These are phyloP conservation scores for Chenopodium suecicum DNA, from an alignment of 148 eudicot genomes.

Conservation along the genomic window DNA sequence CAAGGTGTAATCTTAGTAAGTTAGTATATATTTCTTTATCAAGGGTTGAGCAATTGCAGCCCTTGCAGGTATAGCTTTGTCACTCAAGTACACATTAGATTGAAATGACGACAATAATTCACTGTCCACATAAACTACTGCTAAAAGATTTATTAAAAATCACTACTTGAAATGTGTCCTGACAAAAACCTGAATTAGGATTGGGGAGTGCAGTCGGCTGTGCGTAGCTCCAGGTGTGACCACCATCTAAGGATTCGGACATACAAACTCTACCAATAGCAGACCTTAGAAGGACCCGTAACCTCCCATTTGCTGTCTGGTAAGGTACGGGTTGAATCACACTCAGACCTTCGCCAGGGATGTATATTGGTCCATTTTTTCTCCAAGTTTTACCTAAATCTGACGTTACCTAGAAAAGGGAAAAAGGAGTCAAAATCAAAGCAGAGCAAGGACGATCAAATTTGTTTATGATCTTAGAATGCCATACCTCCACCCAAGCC, in stretches of 20 bases:
- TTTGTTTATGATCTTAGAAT: background rate
- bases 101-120: background rate
- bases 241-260: constrained; percentile 88
- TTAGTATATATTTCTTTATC: no score
- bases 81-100: background rate
- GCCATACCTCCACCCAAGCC: constrained; percentile 83
- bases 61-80: background rate
- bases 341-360: constrained; percentile 49
- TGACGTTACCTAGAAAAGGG: constrained; percentile 43
- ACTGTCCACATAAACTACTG: background rate
- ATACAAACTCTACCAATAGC: constrained; percentile 58
- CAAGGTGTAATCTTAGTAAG: no score
- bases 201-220: constrained; percentile 74
- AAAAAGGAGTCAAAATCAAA: background rate
- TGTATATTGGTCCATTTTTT: constrained; percentile 85
- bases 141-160: background rate
- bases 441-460: background rate
- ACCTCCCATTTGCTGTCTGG: constrained; percentile 62
- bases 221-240: constrained; percentile 74
- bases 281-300: constrained; percentile 81
- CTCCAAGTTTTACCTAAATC: constrained; percentile 87
- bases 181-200: constrained; percentile 86
- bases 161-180: constrained; percentile 3
- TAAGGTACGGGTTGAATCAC: constrained; percentile 98
- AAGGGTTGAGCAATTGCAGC: background rate